phyloP scores from a whole-genome alignment of 768 basidiomycete genomes.

The Myochromella boudieri region DNA sequence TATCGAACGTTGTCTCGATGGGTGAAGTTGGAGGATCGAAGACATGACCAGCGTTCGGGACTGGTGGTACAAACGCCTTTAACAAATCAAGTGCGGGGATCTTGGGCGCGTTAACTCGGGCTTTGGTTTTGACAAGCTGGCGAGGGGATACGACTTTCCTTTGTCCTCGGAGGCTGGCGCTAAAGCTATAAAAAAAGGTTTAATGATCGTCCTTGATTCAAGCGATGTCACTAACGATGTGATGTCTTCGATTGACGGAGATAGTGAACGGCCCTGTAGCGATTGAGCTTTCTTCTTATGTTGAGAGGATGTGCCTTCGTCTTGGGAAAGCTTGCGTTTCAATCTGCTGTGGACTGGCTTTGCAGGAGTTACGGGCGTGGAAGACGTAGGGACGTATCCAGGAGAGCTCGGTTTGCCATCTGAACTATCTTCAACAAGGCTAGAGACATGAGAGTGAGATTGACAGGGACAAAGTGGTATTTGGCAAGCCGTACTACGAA shows the following conservation, averaged over 20 bases:
- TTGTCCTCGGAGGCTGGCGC: constrained; percentile 4
- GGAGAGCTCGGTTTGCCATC: not conserved
- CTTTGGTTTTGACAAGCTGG: constrained; percentile 1
- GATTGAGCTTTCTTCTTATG: not conserved
- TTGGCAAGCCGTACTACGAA: not conserved
- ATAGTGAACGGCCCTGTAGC: not conserved
- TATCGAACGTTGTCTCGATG: constrained; percentile 22
- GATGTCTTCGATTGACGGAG: constrained; percentile 19
- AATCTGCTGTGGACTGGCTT: constrained; percentile 1
- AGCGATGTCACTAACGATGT: constrained; percentile 21
- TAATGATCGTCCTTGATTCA: too few relatives aligned
- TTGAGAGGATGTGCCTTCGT: not conserved
- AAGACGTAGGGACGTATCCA: constrained; percentile 4
- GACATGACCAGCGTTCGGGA: not conserved
- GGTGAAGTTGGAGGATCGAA: constrained; percentile 28
- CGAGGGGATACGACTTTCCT: not conserved
- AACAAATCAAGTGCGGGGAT: constrained; percentile 15
- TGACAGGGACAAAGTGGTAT: not conserved
- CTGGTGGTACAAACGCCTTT: constrained; percentile 1
- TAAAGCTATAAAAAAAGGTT: constrained; percentile 17
- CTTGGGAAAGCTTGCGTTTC: constrained; percentile 5
- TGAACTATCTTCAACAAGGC: not conserved
- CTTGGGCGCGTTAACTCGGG: constrained; percentile 4
- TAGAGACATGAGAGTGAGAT: not conserved
- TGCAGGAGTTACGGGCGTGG: too few relatives aligned